A percentile compares a stretch with the other conserved stretches of the same genome.
phyloP scores from a whole-genome alignment of 176 grass and related monocot genomes.

The Zea luxurians region DNA sequence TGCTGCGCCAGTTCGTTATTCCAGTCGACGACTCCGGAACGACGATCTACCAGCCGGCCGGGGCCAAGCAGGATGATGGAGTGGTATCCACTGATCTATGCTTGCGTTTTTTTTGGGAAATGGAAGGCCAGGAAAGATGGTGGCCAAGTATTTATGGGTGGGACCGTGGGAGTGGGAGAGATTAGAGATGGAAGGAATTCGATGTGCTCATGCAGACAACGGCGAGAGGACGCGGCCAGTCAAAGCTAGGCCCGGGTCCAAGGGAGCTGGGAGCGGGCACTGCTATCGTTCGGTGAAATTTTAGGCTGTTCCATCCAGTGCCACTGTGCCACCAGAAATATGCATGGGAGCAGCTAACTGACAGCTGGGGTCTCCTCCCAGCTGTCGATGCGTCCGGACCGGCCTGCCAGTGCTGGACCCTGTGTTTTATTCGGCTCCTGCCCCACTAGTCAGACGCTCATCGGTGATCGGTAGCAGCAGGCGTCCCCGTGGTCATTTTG shows the following conservation, averaged over 20 bases:
- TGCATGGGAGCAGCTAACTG: background rate
- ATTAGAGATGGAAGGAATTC: background rate
- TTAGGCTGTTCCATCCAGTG: too few relatives aligned
- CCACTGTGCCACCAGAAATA: too few relatives aligned
- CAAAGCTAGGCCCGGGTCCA: conserved; percentile 44
- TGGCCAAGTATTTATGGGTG: conserved; percentile 1
- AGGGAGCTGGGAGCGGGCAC: conserved; percentile 27
- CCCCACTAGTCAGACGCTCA: background rate
- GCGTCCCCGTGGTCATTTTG: background rate
- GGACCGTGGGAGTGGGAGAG: too few relatives aligned
- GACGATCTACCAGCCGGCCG: background rate
- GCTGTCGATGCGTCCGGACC: background rate
- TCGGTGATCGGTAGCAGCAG: background rate
- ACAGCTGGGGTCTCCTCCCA: background rate
- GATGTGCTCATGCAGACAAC: conserved; percentile 1
- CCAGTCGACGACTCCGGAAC: background rate
- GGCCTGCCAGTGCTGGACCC: background rate
- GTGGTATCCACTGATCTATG: background rate
- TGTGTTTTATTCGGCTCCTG: background rate
- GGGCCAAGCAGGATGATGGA: background rate
- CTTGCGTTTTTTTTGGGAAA: conserved; percentile 16
- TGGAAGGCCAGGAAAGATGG: conserved; percentile 15
- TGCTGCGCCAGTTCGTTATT: background rate
- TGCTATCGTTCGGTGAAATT: too few relatives aligned
- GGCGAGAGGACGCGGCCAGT: background rate